Conservation (phyloP, 2,329 filamentous ascomycete genomes). For the Pezicula carpinea region DNA sequence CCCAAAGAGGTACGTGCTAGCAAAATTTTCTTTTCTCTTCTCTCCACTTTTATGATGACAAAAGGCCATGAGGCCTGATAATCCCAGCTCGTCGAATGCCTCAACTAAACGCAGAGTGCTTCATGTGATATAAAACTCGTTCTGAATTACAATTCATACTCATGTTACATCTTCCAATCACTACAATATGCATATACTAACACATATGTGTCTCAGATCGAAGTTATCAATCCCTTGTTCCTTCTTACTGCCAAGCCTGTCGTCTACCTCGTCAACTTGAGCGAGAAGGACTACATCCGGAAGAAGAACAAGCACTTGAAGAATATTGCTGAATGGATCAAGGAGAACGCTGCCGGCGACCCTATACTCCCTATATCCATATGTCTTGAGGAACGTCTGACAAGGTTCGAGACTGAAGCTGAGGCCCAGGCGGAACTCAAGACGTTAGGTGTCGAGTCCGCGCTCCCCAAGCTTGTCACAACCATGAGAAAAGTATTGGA, state of each 20-base stretch:
- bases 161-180: constrained; percentile 13
- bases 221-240: constrained; percentile 95
- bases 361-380: constrained; percentile 93
- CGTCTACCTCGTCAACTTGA: constrained; percentile 94
- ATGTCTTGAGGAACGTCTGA: constrained; percentile 86
- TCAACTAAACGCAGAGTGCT: constrained; percentile 72
- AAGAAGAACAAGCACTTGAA: constrained; percentile 99
- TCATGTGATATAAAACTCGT: constrained; percentile 69
- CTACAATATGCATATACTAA: constrained; percentile 14
- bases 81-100: constrained; percentile 99
- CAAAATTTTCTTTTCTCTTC: constrained; percentile 19
- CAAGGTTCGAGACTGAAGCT: constrained; percentile 71
- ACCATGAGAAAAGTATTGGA: constrained; percentile 92
- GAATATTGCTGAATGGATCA: constrained; percentile 93
- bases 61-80: constrained; percentile 91
- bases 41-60: constrained; percentile 76
- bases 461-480: constrained; percentile 83
- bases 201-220: constrained; percentile 58
- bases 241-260: constrained; percentile 95
- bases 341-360: constrained; percentile 81
- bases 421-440: constrained; percentile 84
- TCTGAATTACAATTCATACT: constrained; percentile 26
- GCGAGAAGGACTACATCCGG: constrained; percentile 92
- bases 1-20: constrained; percentile 83
- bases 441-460: constrained; percentile 79